These are phyloP conservation scores for Colletotrichum coccodes DNA, from an alignment of 2,329 filamentous ascomycete species.

Conservation along the genomic window DNA sequence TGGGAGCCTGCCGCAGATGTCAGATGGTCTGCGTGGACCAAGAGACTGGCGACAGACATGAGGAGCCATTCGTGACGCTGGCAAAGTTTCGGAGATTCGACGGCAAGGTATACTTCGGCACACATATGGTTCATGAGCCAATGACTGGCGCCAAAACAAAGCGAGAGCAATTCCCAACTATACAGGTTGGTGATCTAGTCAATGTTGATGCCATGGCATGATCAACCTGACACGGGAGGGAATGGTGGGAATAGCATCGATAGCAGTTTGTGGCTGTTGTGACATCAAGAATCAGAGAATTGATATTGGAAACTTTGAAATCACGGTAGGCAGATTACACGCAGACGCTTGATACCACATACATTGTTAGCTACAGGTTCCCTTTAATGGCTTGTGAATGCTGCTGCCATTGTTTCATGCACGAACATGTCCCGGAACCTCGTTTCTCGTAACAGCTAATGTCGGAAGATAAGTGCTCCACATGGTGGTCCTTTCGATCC, in stretches of 20 bases:
- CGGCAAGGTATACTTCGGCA: slow-evolving; percentile 90
- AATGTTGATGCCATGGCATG: slow-evolving; percentile 34
- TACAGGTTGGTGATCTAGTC: slow-evolving; percentile 61
- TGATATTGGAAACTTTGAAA: no score
- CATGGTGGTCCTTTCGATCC: neutral
- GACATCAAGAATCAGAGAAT: neutral
- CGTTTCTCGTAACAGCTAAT: neutral
- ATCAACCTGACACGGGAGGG: neutral
- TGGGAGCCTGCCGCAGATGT: slow-evolving; percentile 88
- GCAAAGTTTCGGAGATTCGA: slow-evolving; percentile 86
- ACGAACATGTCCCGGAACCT: neutral
- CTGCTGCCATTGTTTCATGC: neutral
- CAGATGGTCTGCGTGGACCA: slow-evolving; percentile 98
- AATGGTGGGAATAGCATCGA: neutral
- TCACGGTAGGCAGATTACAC: neutral
- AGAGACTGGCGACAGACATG: slow-evolving; percentile 77
- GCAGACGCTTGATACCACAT: neutral
- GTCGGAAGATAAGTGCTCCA: neutral
- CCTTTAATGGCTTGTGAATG: neutral
- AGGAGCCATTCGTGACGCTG: slow-evolving; percentile 89
- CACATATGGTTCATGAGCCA: slow-evolving; percentile 73
- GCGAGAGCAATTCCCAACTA: slow-evolving; percentile 47
- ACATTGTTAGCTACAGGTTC: neutral
- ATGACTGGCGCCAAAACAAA: slow-evolving; percentile 33
- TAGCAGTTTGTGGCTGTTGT: no score